Base-by-base conservation (phyloP, 78 protist species). In the slime mould (Dictyostelium discoideum) region DNA sequence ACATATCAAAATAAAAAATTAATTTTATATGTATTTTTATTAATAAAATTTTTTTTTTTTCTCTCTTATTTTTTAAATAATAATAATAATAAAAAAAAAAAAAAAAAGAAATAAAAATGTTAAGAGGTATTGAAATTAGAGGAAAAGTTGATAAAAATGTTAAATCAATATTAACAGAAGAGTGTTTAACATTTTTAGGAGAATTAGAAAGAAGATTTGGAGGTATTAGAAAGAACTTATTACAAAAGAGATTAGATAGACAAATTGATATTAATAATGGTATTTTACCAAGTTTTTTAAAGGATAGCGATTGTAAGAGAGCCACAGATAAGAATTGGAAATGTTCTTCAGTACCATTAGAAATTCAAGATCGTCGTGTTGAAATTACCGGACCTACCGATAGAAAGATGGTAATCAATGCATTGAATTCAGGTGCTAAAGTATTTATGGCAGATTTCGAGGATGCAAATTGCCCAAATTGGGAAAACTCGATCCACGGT, bases 391-490 rank as follows among this genome's bases (percentile, higher is more conserved):
- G 98, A 24, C 98, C 98, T 44, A 85, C 95, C 10, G 95, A 88
- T 26, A 81, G 97, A 80, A 97, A 97, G 86, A 94, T 94, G 97
- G 90, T 97, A 22, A 97, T 97, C 92, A 97, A 97, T 87, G 98
- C 98, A 63, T 93, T 97, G 60, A 97, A 97, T 93, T 83, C 93
- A 2, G 98, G 98, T 39, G 98, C 98, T 10, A 93, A 81, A 42
- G 92, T 85, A 48, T 97, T 94, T 88, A 97, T 97, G 98, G 97
- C 97, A 16, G 98, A 97, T 84, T 97, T 97, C 73, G 98, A 97
- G 57, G 97, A 96, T 84, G 90, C 98, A 54, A 93, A 85, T 84
- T 67, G 95, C 46, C 98, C 98, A 50, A 94, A 63, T 18, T 97
- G 97, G 97, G 39, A 57, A n/a, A 97, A 97, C 80, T 77, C 86